phyloP scores from a whole-genome alignment of 139 green algal species.

The Chlorella sp. region DNA sequence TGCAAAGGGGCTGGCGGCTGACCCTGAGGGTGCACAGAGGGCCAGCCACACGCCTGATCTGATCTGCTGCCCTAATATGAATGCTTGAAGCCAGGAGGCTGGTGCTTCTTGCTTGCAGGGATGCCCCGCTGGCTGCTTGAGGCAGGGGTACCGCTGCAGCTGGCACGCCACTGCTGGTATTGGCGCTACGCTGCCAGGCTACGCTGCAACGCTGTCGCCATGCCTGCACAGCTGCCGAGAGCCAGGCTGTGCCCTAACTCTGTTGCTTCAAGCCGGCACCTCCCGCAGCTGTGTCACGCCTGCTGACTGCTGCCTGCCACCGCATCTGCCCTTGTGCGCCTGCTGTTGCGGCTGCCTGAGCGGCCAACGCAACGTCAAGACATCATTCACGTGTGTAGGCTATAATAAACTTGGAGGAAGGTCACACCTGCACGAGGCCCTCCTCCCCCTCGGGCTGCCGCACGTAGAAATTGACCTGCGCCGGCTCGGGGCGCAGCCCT shows the following conservation, averaged over 20 bases:
- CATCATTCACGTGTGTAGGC: background rate
- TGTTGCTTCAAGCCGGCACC: too few species aligned
- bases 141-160: too few species aligned
- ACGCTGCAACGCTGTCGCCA: too few species aligned
- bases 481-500: conserved; percentile 30
- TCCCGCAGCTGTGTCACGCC: too few species aligned
- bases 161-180: too few species aligned
- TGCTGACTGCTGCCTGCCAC: too few species aligned
- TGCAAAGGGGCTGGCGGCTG: background rate
- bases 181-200: too few species aligned
- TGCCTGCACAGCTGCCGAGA: too few species aligned
- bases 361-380: background rate
- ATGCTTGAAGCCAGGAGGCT: background rate
- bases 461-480: conserved; percentile 49
- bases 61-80: too few species aligned
- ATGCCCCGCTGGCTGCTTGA: too few species aligned
- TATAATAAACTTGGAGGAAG: background rate
- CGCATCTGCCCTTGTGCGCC: too few species aligned
- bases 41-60: background rate
- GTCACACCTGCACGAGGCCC: conserved; percentile 44
- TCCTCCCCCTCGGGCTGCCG: conserved; percentile 4
- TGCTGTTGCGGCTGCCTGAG: background rate
- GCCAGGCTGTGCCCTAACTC: too few species aligned
- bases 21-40: background rate
- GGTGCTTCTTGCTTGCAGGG: background rate